Conservation (phyloP, 2,329 filamentous ascomycete species). For the Myriosclerotinia duriaeana region DNA sequence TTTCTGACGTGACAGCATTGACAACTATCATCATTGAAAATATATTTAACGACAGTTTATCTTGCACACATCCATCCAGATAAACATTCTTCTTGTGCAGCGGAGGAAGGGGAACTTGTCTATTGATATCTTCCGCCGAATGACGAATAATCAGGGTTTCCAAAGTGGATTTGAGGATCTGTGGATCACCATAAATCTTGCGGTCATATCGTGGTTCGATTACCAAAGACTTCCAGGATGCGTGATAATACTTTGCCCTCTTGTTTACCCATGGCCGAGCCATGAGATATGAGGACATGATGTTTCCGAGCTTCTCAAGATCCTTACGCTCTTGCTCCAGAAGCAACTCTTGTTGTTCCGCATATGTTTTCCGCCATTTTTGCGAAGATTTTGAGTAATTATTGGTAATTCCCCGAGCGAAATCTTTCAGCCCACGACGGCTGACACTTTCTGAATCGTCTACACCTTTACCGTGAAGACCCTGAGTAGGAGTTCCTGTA, state of each 20-base stretch:
- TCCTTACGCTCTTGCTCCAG: slow-evolving; percentile 58
- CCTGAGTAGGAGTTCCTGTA: slow-evolving; percentile 83
- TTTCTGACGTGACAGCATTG: slow-evolving; percentile 85
- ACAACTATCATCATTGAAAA: slow-evolving; percentile 82
- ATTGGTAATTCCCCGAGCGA: too few relatives aligned
- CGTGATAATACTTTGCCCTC: slow-evolving; percentile 49
- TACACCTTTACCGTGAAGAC: slow-evolving; percentile 72
- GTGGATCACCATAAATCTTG: slow-evolving; percentile 56
- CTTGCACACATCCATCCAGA: slow-evolving; percentile 79
- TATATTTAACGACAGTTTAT: slow-evolving; percentile 78
- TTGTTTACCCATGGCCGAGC: slow-evolving; percentile 76
- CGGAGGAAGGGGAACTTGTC: slow-evolving; percentile 64
- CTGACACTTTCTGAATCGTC: slow-evolving; percentile 17
- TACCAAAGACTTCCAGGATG: slow-evolving; percentile 73
- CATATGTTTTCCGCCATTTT: not conserved
- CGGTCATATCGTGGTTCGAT: slow-evolving; percentile 55
- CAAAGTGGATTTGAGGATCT: slow-evolving; percentile 67
- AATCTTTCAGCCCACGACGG: too few relatives aligned
- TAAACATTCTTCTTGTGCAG: slow-evolving; percentile 70
- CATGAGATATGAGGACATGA: slow-evolving; percentile 70
- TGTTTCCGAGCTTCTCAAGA: slow-evolving; percentile 63
- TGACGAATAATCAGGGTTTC: slow-evolving; percentile 82
- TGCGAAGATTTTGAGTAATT: too few relatives aligned
- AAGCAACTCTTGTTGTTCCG: not conserved
- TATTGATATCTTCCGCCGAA: slow-evolving; percentile 65